These are phyloP conservation scores for Ophiostoma sp. DNA, from an alignment of 2,329 filamentous ascomycete species.

Conservation along the genomic window DNA sequence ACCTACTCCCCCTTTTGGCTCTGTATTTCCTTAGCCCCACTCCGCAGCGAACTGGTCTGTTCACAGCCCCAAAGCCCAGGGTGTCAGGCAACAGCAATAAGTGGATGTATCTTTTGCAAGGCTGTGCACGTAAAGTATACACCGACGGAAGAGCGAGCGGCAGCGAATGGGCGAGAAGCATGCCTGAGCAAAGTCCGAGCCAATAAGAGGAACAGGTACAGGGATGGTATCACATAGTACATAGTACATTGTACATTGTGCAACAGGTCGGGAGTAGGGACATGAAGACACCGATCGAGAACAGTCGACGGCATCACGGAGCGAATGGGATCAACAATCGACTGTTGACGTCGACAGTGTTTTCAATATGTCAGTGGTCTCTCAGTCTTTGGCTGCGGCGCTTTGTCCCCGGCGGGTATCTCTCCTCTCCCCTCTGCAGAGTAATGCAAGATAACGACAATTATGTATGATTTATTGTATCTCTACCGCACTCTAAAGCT, in stretches of 20 bases:
- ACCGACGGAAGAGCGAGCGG: background rate
- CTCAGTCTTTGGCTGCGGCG: background rate
- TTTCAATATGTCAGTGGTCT: background rate
- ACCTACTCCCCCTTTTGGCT: background rate
- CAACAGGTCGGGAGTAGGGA: background rate
- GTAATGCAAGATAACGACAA: background rate
- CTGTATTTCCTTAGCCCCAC: conserved; percentile 17
- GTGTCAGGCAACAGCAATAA: conserved; percentile 17
- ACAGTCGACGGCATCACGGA: background rate
- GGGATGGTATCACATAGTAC: too few species aligned
- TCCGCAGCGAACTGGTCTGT: conserved; percentile 11
- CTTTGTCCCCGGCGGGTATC: background rate
- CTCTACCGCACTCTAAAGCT: background rate
- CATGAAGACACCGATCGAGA: background rate
- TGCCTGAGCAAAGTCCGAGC: background rate
- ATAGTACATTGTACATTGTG: too few species aligned
- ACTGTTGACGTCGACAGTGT: background rate
- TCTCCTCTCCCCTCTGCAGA: background rate
- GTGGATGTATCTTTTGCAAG: conserved; percentile 9
- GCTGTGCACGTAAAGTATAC: background rate
- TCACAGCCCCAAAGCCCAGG: conserved; percentile 22
- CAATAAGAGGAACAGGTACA: background rate
- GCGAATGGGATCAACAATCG: background rate
- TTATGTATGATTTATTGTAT: background rate
- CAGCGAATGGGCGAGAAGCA: background rate